Percentiles rank a stretch among this genome's conserved stretches.
Conservation (phyloP, 768 basidiomycete species). For the Suillus ampliporus region DNA sequence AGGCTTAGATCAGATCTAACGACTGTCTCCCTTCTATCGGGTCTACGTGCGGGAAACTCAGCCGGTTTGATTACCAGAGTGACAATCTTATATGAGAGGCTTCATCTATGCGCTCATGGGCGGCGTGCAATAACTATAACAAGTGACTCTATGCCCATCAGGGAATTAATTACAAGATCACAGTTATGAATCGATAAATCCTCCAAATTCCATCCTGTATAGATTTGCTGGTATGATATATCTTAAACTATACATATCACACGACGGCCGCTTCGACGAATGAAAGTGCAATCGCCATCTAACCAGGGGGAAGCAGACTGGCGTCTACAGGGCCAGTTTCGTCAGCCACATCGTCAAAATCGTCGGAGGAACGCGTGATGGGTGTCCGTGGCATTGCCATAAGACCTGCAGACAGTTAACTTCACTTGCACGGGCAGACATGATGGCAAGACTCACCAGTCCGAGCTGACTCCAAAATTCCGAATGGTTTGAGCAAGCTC, state of each 20-base stretch:
- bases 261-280: not conserved
- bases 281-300: conserved; percentile 25
- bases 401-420: conserved; percentile 56
- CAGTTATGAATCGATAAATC: not conserved
- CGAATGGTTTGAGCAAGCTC: conserved; percentile 89
- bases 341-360: conserved; percentile 59
- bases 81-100: too few relatives aligned
- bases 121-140: too few relatives aligned
- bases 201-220: not conserved
- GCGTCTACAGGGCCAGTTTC: conserved; percentile 78
- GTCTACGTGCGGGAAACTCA: too few relatives aligned
- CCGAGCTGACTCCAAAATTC: conserved; percentile 92
- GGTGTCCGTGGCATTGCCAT: conserved; percentile 99
- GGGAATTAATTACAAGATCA: not conserved
- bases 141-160: not conserved
- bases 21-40: too few relatives aligned
- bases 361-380: conserved; percentile 62
- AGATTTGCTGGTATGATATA: conserved; percentile 2
- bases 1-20: too few relatives aligned
- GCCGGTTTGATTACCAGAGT: too few relatives aligned
- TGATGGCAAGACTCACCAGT: conserved; percentile 65
- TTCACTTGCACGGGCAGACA: conserved; percentile 4
- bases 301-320: conserved; percentile 94
- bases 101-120: too few relatives aligned
- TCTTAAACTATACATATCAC: not conserved